phyloP scores from a whole-genome alignment of 2,329 filamentous ascomycete species.

The Chalaropsis ovoidea region DNA sequence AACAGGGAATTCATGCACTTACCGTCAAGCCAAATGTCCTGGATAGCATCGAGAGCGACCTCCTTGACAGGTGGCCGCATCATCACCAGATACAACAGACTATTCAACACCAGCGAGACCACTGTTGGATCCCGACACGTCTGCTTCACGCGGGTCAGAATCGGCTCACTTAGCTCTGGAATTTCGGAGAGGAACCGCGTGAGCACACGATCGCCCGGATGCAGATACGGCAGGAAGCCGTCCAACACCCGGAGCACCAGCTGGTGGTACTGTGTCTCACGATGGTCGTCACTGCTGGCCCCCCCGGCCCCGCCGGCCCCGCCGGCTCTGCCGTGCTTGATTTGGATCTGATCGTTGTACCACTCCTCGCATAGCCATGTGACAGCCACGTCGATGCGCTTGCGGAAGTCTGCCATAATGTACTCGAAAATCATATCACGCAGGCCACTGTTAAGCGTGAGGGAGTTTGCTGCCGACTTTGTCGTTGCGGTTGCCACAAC shows the following conservation, averaged over 20 bases:
- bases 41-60: constrained; percentile 53
- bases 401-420: constrained; percentile 83
- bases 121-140: constrained; percentile 58
- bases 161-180: constrained; percentile 60
- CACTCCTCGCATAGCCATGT: constrained; percentile 96
- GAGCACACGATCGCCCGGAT: constrained; percentile 78
- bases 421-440: constrained; percentile 74
- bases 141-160: constrained; percentile 62
- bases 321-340: background rate
- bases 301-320: no score
- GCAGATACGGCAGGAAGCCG: constrained; percentile 81
- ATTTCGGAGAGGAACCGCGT: constrained; percentile 89
- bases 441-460: constrained; percentile 56
- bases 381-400: constrained; percentile 79
- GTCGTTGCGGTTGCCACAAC: constrained; percentile 21
- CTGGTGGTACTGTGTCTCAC: constrained; percentile 57
- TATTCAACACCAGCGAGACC: constrained; percentile 53
- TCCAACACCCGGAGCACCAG: constrained; percentile 77
- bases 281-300: background rate
- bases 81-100: constrained; percentile 56
- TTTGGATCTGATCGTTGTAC: constrained; percentile 63
- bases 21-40: constrained; percentile 59
- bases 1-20: constrained; percentile 31
- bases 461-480: constrained; percentile 25
- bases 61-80: constrained; percentile 56